Evolutionary conservation across 2,329 filamentous ascomycete genomes (phyloP).

Genomic region (Clonostachys chloroleuca): DNA sequence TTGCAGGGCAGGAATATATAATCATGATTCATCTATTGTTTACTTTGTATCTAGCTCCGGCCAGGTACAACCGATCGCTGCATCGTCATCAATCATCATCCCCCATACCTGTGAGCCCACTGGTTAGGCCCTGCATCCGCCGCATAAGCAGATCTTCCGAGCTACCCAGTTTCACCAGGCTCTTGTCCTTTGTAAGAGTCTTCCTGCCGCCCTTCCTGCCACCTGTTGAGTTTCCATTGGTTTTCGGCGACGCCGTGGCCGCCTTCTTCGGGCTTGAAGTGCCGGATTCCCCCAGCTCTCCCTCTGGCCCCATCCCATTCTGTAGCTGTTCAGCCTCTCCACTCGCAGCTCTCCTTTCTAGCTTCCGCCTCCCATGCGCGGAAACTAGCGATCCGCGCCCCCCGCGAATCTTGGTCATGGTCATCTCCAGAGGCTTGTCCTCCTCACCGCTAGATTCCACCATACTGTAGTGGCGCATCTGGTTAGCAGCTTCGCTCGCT

Average conservation of each 20-base stretch:
- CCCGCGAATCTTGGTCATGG: conserved; percentile 45
- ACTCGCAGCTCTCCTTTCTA: conserved; percentile 7
- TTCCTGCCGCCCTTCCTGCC: conserved; percentile 16
- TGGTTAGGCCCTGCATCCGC: conserved; percentile 54
- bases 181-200: conserved; percentile 34
- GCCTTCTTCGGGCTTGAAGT: conserved; percentile 2
- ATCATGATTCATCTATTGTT: too few relatives aligned
- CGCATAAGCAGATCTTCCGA: conserved; percentile 52
- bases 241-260: too few relatives aligned
- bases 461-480: not conserved
- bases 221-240: not conserved
- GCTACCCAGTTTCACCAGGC: conserved; percentile 49
- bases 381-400: conserved; percentile 18
- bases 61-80: too few relatives aligned
- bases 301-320: not conserved
- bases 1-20: too few relatives aligned
- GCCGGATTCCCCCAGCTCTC: not conserved
- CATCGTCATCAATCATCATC: conserved; percentile 27
- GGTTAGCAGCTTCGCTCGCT: not conserved
- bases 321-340: conserved; percentile 3
- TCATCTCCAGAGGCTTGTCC: conserved; percentile 78
- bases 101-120: conserved; percentile 43
- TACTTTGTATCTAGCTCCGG: too few relatives aligned
- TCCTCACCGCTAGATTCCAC: conserved; percentile 72
- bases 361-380: conserved; percentile 8